A percentile compares a stretch with the other conserved stretches of the same genome.
These are phyloP conservation scores for Apiospora marii DNA, from an alignment of 2,329 filamentous ascomycete species.

Conservation along the genomic window DNA sequence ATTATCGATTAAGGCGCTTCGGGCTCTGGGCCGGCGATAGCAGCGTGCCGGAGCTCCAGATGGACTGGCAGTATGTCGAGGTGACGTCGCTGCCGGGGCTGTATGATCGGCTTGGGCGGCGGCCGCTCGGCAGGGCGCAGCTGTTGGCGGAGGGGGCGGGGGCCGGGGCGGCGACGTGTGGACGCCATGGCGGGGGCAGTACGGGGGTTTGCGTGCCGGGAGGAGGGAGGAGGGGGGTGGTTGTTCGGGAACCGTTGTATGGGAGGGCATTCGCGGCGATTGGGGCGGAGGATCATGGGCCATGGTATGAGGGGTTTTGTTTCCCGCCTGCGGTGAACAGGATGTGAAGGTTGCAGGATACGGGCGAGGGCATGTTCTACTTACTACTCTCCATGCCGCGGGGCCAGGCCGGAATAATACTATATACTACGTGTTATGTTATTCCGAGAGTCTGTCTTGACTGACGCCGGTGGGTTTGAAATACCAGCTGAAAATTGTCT, in stretches of 20 bases:
- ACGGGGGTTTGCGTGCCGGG: too few relatives aligned
- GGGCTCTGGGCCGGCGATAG: not conserved
- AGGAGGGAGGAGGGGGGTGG: not conserved
- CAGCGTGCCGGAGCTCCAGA: not conserved
- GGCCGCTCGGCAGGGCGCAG: not conserved
- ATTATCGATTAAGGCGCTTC: not conserved
- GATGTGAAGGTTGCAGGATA: not conserved
- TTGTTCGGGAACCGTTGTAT: not conserved
- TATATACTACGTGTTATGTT: too few relatives aligned
- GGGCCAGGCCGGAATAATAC: not conserved
- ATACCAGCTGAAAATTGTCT: not conserved
- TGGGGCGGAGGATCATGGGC: not conserved
- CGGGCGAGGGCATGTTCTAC: not conserved
- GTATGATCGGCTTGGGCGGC: not conserved
- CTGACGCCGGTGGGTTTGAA: not conserved
- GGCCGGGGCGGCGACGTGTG: not conserved
- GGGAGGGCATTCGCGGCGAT: not conserved
- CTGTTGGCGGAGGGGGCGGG: not conserved
- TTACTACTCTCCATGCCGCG: not conserved
- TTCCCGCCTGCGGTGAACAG: not conserved
- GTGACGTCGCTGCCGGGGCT: not conserved
- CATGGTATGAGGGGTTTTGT: not conserved
- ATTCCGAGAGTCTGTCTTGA: too few relatives aligned
- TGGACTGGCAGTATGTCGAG: conserved; percentile 1
- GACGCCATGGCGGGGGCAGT: not conserved